These are phyloP conservation scores for Citrus inodora DNA, from an alignment of 345 rosid species.

Conservation along the genomic window DNA sequence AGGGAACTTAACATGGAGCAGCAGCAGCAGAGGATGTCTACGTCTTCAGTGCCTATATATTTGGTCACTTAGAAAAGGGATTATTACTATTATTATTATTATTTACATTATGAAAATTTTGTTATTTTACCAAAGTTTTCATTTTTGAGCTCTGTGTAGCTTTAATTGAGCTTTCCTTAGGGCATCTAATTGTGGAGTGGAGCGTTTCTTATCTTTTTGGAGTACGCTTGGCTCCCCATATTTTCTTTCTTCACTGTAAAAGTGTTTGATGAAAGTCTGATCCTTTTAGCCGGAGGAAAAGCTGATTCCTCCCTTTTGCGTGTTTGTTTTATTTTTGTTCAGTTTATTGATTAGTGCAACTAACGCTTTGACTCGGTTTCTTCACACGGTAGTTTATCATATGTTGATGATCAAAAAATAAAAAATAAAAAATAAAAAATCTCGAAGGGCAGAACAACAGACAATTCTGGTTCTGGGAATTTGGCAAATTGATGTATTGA, in stretches of 20 bases:
- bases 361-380: neutral
- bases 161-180: neutral
- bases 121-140: neutral
- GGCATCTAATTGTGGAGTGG: neutral
- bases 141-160: neutral
- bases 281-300: neutral
- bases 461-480: no score
- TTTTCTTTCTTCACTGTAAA: neutral
- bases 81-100: no score
- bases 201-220: neutral
- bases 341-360: neutral
- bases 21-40: conserved; percentile 49
- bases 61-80: conserved; percentile 45
- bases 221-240: neutral
- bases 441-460: no score
- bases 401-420: neutral
- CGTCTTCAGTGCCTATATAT: conserved; percentile 59
- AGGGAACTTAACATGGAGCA: conserved; percentile 70
- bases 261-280: neutral
- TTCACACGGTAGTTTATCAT: neutral
- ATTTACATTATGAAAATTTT: no score
- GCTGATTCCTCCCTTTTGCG: neutral
- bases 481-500: neutral
- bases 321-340: neutral
- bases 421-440: no score